Conservation (phyloP, 2,329 filamentous ascomycete genomes). For the Torrubiella hemipterigena region DNA sequence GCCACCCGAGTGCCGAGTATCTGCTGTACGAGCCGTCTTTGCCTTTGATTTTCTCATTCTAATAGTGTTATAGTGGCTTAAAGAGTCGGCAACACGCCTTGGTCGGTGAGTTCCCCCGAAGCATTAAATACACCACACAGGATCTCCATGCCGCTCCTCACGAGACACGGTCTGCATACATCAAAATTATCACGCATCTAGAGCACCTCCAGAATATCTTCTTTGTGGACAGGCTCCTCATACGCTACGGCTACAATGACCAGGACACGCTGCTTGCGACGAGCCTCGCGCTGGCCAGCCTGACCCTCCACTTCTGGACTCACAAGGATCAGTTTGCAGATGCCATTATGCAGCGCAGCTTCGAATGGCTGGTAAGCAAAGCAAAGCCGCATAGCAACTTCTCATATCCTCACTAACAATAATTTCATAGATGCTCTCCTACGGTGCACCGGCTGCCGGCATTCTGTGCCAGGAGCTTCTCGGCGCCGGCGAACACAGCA, state of each 20-base stretch:
- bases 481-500: conserved; percentile 23
- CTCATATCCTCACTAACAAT: conserved; percentile 1
- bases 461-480: conserved; percentile 39
- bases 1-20: conserved; percentile 8
- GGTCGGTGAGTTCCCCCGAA: conserved; percentile 21
- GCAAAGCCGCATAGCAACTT: not conserved
- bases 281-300: conserved; percentile 33
- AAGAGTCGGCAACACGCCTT: conserved; percentile 20
- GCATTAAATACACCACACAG: conserved; percentile 24
- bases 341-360: conserved; percentile 23
- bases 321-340: conserved; percentile 31
- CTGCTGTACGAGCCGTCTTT: conserved; percentile 9
- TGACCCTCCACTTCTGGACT: conserved; percentile 35
- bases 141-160: conserved; percentile 21
- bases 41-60: not conserved
- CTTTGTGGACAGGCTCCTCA: conserved; percentile 42
- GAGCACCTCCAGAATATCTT: conserved; percentile 46
- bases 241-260: conserved; percentile 26
- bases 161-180: conserved; percentile 22
- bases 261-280: conserved; percentile 27
- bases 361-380: conserved; percentile 34
- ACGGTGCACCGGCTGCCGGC: conserved; percentile 34
- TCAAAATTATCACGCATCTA: conserved; percentile 32
- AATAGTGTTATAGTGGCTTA: conserved; percentile 15
- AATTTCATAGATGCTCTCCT: conserved; percentile 29